A percentile compares a stretch with the other conserved stretches of the same genome.
These are phyloP conservation scores for Gymnopilus junonius DNA, from an alignment of 768 basidiomycete species.

Conservation along the genomic window DNA sequence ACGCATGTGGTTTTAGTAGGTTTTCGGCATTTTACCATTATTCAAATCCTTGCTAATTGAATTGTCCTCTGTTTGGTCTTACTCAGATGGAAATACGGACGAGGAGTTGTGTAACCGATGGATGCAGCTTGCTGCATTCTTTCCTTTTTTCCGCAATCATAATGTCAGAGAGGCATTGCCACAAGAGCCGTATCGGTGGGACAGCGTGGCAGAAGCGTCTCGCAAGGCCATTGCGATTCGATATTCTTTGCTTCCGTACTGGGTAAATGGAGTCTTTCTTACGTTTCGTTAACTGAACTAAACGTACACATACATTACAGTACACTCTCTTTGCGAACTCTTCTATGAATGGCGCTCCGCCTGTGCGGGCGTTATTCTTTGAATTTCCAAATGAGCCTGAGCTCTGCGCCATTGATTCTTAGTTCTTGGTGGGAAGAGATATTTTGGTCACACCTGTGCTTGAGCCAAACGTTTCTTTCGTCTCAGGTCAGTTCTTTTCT, in stretches of 20 bases:
- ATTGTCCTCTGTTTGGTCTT: neutral
- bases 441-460: slow-evolving; percentile 81
- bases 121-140: slow-evolving; percentile 85
- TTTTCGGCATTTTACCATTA: slow-evolving; percentile 5
- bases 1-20: slow-evolving; percentile 73
- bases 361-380: slow-evolving; percentile 76
- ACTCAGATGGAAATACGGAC: slow-evolving; percentile 61
- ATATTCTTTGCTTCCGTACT: slow-evolving; percentile 78
- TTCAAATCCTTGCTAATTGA: neutral
- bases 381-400: slow-evolving; percentile 77
- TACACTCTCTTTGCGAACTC: slow-evolving; percentile 77
- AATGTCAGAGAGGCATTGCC: slow-evolving; percentile 64
- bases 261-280: slow-evolving; percentile 49
- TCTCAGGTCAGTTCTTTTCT: slow-evolving; percentile 52
- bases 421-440: slow-evolving; percentile 74
- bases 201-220: slow-evolving; percentile 75
- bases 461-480: slow-evolving; percentile 65
- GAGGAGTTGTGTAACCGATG: slow-evolving; percentile 85
- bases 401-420: slow-evolving; percentile 61
- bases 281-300: neutral
- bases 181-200: slow-evolving; percentile 87
- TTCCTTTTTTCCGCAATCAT: slow-evolving; percentile 85
- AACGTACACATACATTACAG: slow-evolving; percentile 33
- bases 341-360: slow-evolving; percentile 67
- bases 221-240: slow-evolving; percentile 74